These are phyloP conservation scores for Kluyveromyces wickerhamii DNA, from an alignment of 805 yeast genomes.

Conservation along the genomic window DNA sequence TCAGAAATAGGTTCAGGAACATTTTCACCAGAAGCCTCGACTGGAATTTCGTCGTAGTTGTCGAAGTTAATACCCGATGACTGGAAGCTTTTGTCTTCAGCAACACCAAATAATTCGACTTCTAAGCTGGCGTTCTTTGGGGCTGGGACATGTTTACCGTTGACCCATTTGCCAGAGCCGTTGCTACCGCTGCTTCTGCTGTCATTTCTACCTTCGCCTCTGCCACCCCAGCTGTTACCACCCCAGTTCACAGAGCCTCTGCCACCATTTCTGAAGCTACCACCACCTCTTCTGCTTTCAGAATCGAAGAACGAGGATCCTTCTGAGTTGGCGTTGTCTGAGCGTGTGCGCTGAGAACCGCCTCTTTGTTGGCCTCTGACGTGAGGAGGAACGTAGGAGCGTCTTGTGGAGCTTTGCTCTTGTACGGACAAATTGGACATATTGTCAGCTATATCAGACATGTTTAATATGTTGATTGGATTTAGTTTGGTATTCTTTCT, in stretches of 20 bases:
- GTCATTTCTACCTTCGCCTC: constrained; percentile 21
- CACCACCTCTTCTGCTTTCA: constrained; percentile 30
- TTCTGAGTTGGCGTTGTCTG: constrained; percentile 7
- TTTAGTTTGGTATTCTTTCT: too few species aligned
- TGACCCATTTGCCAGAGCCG: constrained; percentile 74
- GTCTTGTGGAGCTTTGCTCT: constrained; percentile 20
- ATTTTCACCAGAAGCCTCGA: constrained; percentile 91
- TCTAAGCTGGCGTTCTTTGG: constrained; percentile 63
- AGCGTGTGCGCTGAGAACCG: constrained; percentile 7
- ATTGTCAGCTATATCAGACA: constrained; percentile 53
- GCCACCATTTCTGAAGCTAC: constrained; percentile 30
- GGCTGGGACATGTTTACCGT: constrained; percentile 85
- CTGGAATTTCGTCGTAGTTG: constrained; percentile 97
- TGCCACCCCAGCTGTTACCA: constrained; percentile 32
- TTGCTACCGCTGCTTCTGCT: constrained; percentile 29
- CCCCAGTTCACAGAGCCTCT: constrained; percentile 33
- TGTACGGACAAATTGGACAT: constrained; percentile 49
- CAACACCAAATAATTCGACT: constrained; percentile 77
- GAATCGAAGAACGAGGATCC: constrained; percentile 27
- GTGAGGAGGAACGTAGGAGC: constrained; percentile 43
- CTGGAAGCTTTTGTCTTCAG: constrained; percentile 56
- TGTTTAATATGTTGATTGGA: too few species aligned
- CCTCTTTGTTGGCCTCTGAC: constrained; percentile 28
- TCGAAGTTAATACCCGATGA: constrained; percentile 98
- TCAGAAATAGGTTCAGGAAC: constrained; percentile 89